phyloP scores from a whole-genome alignment of 2,329 filamentous ascomycete genomes.

The Berkeleyomyces rouxiae region DNA sequence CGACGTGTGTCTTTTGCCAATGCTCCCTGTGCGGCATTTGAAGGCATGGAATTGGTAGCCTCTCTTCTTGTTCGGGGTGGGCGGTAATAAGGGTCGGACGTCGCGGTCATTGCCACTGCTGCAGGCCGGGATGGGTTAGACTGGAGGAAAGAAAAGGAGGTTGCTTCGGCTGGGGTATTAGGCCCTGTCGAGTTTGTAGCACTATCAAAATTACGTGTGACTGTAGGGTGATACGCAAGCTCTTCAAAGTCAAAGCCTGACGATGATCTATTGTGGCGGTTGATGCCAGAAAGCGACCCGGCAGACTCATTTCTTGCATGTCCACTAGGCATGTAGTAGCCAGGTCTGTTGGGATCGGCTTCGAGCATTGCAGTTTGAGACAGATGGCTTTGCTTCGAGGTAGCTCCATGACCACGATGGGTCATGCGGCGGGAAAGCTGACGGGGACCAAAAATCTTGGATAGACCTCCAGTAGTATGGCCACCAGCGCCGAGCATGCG shows the following conservation, averaged over 20 bases:
- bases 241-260: slow-evolving; percentile 38
- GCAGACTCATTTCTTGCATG: slow-evolving; percentile 45
- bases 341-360: slow-evolving; percentile 45
- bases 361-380: slow-evolving; percentile 71
- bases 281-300: slow-evolving; percentile 31
- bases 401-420: slow-evolving; percentile 37
- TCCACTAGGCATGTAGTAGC: slow-evolving; percentile 36
- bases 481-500: slow-evolving; percentile 69
- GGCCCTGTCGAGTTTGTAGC: slow-evolving; percentile 47
- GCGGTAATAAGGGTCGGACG: slow-evolving; percentile 69
- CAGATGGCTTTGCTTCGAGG: slow-evolving; percentile 60
- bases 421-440: slow-evolving; percentile 58
- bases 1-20: slow-evolving; percentile 23
- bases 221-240: slow-evolving; percentile 23
- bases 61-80: slow-evolving; percentile 58
- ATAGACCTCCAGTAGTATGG: slow-evolving; percentile 66
- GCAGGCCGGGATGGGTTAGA: slow-evolving; percentile 32
- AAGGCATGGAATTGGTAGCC: slow-evolving; percentile 27
- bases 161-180: slow-evolving; percentile 56
- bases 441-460: slow-evolving; percentile 81
- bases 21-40: slow-evolving; percentile 4
- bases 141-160: slow-evolving; percentile 54
- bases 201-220: slow-evolving; percentile 34
- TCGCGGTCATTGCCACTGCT: slow-evolving; percentile 31
- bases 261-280: slow-evolving; percentile 33